phyloP scores from a whole-genome alignment of 768 basidiomycete species.

The Panus rudis region DNA sequence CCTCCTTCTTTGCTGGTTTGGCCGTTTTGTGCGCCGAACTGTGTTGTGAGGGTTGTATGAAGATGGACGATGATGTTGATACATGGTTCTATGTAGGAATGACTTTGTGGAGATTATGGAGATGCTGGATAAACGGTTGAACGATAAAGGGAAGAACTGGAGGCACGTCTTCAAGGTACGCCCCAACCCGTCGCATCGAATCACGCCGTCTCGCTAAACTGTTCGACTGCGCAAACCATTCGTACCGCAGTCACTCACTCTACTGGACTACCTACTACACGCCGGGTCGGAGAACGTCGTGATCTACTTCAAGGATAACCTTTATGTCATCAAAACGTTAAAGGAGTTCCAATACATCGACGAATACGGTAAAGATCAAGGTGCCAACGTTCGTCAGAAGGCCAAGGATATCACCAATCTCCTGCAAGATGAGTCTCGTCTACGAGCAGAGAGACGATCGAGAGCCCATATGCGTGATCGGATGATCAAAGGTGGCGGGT shows the following conservation, averaged over 20 bases:
- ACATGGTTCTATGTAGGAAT: constrained; percentile 42
- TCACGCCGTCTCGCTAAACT: not conserved
- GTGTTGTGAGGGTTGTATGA: too few relatives aligned
- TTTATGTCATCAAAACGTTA: constrained; percentile 97
- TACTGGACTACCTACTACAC: constrained; percentile 93
- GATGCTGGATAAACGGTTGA: constrained; percentile 97
- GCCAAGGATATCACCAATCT: constrained; percentile 98
- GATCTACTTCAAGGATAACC: constrained; percentile 95
- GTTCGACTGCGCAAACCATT: not conserved
- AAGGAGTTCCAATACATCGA: constrained; percentile 98
- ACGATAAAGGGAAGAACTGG: constrained; percentile 99
- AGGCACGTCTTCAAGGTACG: constrained; percentile 95
- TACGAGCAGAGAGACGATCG: constrained; percentile 77
- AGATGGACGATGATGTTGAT: too few relatives aligned
- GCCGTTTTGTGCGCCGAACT: too few relatives aligned
- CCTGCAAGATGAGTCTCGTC: constrained; percentile 75
- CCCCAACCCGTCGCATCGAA: not conserved
- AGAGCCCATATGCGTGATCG: constrained; percentile 92
- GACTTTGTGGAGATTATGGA: constrained; percentile 99
- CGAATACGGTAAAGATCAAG: constrained; percentile 94
- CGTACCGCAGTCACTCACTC: constrained; percentile 64
- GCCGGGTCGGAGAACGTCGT: constrained; percentile 98
- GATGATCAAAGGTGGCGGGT: constrained; percentile 63
- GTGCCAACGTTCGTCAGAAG: constrained; percentile 95
- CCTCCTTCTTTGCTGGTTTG: not conserved